Percentiles rank a stretch among this genome's conserved stretches.
Evolutionary conservation across 2,329 filamentous ascomycete species (phyloP).

Genomic region (Epicoccum nigrum): DNA sequence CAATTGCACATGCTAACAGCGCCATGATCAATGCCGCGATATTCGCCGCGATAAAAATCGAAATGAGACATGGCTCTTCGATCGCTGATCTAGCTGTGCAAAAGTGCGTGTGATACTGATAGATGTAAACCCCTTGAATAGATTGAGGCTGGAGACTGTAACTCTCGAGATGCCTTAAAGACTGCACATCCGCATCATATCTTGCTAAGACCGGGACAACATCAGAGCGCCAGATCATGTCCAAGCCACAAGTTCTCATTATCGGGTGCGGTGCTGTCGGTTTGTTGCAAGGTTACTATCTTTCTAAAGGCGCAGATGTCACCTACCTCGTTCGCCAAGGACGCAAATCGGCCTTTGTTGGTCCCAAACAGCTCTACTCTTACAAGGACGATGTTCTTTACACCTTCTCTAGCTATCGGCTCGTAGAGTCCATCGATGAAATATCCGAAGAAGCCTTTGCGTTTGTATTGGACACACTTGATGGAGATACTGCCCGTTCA

Average conservation of each 20-base stretch:
- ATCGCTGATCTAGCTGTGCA: no score
- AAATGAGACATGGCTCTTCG: no score
- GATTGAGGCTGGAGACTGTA: no score
- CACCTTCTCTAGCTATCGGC: conserved; percentile 23
- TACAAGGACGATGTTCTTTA: conserved; percentile 26
- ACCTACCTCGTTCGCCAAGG: conserved; percentile 33
- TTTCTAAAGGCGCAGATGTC: conserved; percentile 24
- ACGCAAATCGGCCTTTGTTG: conserved; percentile 22
- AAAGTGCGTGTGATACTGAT: no score
- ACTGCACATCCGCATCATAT: no score
- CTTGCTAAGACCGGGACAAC: no score
- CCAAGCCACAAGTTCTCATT: conserved; percentile 26
- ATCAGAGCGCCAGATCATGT: no score
- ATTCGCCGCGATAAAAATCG: no score
- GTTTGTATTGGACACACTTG: conserved; percentile 29
- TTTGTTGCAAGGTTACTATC: conserved; percentile 26
- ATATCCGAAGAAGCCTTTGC: conserved; percentile 21
- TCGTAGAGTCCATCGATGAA: conserved; percentile 25
- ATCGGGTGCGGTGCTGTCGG: conserved; percentile 32
- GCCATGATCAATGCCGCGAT: no score
- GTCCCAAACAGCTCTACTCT: conserved; percentile 27
- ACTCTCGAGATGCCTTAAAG: no score
- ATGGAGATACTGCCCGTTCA: conserved; percentile 28
- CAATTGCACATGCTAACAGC: no score
- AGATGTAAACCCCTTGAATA: no score